Evolutionary conservation across 1,284 basidiomycete genomes (phyloP), one percentile per base, ranked within the genome.

Genomic region (Austroboletus niveus): DNA sequence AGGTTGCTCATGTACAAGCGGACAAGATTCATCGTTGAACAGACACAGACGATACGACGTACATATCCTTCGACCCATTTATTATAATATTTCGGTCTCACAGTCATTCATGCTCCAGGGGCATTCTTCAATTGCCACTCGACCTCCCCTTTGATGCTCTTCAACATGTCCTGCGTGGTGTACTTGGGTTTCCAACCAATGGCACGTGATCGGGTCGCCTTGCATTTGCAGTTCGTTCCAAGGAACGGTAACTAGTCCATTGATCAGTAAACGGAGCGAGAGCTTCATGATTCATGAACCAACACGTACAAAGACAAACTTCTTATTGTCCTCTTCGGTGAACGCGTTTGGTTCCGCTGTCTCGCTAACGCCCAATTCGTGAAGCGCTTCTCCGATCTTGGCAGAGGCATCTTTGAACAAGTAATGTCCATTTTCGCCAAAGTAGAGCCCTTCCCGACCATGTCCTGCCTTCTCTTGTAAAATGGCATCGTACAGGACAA

Each of bases 161-260:
- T 72, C 41, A 79, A 56, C 52, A 84, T 62, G 52, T 83, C 80
- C 10, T 65, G 63, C 1, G 70, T 76, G 4, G 71, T 72, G 51
- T 76, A 68, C 31, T 58, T 71, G 2, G 81, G 78, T 45, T 74
- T 73, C 81, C 82, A 84, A 1, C 85, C 84, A 42, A 87, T 71
- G 3, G 71, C 65, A 48, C 76, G 75, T 4, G 75, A 76, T n/a
- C 78, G 70, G 52, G 74, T 79, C 2, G 74, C 76, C 24, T 67
- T 70, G 54, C 73, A 76, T 31, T 79, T 76, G 14, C 80, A 77
- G 64, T 85, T 84, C 1, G 75, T 66, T 8, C 82, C 83, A 24
- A 80, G 66, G 54, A 73, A 76, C 12, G 59, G 51, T 0, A 71
- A 65, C 75, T 75, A 65, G 29, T 9, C 12, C 2, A n/a, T 9